Evolutionary conservation across 2,329 filamentous ascomycete species (phyloP), one percentile per base, ranked within the genome.

Genomic region (Pseudogymnoascus sp.): DNA sequence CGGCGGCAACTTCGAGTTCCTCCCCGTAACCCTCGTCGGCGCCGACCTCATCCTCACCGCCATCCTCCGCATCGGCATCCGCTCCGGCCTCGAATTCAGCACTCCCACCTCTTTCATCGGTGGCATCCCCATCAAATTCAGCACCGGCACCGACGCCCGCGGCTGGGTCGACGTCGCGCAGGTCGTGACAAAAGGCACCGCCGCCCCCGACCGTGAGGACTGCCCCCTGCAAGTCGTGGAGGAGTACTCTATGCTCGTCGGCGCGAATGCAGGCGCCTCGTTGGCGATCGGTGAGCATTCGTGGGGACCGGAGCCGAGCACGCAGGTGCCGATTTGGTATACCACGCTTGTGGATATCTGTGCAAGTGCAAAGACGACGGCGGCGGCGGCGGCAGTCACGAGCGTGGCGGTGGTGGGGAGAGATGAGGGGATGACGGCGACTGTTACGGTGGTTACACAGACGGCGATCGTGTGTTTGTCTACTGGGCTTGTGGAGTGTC

Each of bases 1-100:
- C 3, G 81, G 81, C 5, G 83, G 79, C 0, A 70, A 76, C 12
- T 85, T 84, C 63, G 81, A 84, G 62, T 84, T 84, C 63, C 76
- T 86, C 1, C 83, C 83, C 0, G 79, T 85, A 3, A 80, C 75
- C 0, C 71, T 85, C 33, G 71, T 77, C 63, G 77, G 74, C 31
- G 76, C 75, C n/a, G 76, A 75, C 61, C 76, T 76, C 0, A 67
- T 78, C 0, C 70, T 85, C 8, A 77, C 74, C 0, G 82, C 80
- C 0, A 70, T 78, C 0, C 73, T 86, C 0, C 78, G 80, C 4
- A 65, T 84, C 1, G 78, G 77, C 8, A 68, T 80, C 1, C 75
- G 78, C 33, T 76, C 78, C 3, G 82, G 81, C 11, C 67, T 81
- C 52, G 68, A 75, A 9, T 23, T 77, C 1, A 72, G 74, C 1